Conservation (phyloP, 1,139 yeast species). For the Blastobotrys indianensis region DNA sequence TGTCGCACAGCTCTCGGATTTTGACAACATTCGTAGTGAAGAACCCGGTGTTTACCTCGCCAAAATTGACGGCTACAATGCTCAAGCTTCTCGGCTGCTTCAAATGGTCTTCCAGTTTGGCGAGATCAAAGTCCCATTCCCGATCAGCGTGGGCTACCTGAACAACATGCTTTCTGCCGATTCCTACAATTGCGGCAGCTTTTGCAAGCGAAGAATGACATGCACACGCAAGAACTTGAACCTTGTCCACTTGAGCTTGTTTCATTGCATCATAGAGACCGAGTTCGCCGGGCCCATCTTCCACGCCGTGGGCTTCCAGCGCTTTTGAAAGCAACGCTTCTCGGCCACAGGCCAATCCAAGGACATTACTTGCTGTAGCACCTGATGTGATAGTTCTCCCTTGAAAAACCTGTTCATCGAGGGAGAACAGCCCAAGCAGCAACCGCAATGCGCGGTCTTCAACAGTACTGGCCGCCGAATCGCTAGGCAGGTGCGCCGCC, state of each 20-base stretch:
- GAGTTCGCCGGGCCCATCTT: conserved; percentile 10
- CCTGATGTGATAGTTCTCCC: conserved; percentile 27
- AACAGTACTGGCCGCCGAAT: conserved; percentile 21
- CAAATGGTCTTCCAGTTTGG: conserved; percentile 16
- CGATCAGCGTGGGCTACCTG: conserved; percentile 11
- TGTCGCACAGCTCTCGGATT: conserved; percentile 24
- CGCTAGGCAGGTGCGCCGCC: conserved; percentile 20
- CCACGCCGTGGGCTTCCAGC: neutral
- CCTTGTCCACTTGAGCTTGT: conserved; percentile 16
- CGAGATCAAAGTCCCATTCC: conserved; percentile 25
- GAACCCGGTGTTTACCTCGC: conserved; percentile 28
- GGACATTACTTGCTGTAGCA: conserved; percentile 27
- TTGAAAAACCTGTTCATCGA: conserved; percentile 17
- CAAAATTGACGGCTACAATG: conserved; percentile 25
- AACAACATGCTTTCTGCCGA: conserved; percentile 22
- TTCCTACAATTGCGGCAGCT: conserved; percentile 26
- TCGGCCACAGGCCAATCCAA: conserved; percentile 25
- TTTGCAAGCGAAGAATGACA: conserved; percentile 25
- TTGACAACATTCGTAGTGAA: conserved; percentile 19
- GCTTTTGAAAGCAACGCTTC: conserved; percentile 17
- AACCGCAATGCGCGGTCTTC: conserved; percentile 23
- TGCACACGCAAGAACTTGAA: conserved; percentile 22
- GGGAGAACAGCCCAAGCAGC: conserved; percentile 21
- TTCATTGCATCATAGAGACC: conserved; percentile 18
- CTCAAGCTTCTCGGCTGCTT: conserved; percentile 9